Evolutionary conservation across 768 basidiomycete genomes (phyloP).

Genomic region (Postia placenta): DNA sequence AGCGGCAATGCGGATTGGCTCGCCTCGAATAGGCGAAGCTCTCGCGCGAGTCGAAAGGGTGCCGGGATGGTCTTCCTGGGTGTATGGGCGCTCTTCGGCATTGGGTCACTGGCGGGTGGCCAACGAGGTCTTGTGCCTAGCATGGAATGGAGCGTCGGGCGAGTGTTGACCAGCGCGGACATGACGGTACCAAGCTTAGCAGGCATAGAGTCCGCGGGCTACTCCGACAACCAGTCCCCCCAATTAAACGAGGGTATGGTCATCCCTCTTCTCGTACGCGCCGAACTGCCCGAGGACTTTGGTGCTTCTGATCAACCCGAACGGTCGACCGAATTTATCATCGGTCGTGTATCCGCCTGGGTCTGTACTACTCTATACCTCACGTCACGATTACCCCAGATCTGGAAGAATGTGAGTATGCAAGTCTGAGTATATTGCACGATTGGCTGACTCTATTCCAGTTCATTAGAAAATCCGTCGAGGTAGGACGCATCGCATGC

Average conservation of each 20-base stretch:
- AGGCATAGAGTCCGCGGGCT: neutral
- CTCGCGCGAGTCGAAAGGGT: conserved; percentile 63
- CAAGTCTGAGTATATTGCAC: neutral
- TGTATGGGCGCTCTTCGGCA: conserved; percentile 65
- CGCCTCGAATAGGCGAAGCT: conserved; percentile 26
- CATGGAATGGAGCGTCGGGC: conserved; percentile 35
- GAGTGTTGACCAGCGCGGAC: conserved; percentile 34
- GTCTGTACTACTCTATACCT: conserved; percentile 88
- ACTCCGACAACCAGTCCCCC: neutral
- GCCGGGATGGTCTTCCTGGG: conserved; percentile 81
- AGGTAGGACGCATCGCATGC: conserved; percentile 34
- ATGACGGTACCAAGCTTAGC: conserved; percentile 3
- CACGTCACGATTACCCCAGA: conserved; percentile 91
- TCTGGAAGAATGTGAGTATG: conserved; percentile 93
- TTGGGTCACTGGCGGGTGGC: conserved; percentile 44
- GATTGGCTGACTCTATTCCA: conserved; percentile 24
- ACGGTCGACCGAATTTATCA: conserved; percentile 44
- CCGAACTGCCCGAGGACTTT: neutral
- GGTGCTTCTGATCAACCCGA: conserved; percentile 18
- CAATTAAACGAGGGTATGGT: no score
- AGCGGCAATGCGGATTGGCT: conserved; percentile 21
- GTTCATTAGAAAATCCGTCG: conserved; percentile 88
- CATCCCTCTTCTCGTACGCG: no score
- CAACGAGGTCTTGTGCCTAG: conserved; percentile 22
- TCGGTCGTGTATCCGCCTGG: conserved; percentile 95